phyloP scores from a whole-genome alignment of 139 green algal species.

The Chlorella sp. region DNA sequence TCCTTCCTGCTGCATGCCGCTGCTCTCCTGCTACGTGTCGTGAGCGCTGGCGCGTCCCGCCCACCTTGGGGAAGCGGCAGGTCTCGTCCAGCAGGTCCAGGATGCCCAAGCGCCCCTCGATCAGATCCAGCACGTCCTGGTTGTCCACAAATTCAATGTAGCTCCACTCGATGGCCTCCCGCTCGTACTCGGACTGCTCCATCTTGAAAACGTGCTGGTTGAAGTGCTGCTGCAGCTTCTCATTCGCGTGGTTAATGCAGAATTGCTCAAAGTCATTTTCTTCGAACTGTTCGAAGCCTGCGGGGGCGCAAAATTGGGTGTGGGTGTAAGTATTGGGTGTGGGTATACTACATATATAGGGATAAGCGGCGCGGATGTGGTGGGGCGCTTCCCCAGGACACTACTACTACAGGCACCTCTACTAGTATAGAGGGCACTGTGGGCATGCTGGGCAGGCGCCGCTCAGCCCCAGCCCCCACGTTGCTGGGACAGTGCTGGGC shows the following conservation, averaged over 20 bases:
- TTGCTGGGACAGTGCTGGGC: too few relatives aligned
- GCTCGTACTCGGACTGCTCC: constrained; percentile 99
- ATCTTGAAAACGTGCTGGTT: constrained; percentile 99
- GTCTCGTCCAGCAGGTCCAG: constrained; percentile 95
- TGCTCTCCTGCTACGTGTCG: too few relatives aligned
- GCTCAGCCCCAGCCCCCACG: too few relatives aligned
- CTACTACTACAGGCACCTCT: background rate
- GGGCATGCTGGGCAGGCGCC: too few relatives aligned
- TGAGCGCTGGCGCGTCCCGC: background rate
- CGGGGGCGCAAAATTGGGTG: background rate
- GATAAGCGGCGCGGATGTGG: background rate
- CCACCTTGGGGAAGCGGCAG: constrained; percentile 75
- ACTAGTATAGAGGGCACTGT: too few relatives aligned
- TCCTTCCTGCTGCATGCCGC: too few relatives aligned
- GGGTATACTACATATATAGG: too few relatives aligned
- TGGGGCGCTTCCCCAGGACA: background rate
- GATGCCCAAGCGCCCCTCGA: constrained; percentile 84
- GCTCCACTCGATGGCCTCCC: constrained; percentile 96
- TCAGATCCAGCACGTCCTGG: constrained; percentile 96
- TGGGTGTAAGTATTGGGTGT: background rate
- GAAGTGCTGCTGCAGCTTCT: constrained; percentile 99
- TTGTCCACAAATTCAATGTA: constrained; percentile 99
- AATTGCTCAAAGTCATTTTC: constrained; percentile 93
- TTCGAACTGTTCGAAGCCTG: constrained; percentile 93
- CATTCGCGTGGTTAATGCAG: constrained; percentile 98